Percentiles rank a stretch among this genome's conserved stretches.
Conservation (phyloP, 176 grass and related monocot species). For the Musa troglodytarum region DNA sequence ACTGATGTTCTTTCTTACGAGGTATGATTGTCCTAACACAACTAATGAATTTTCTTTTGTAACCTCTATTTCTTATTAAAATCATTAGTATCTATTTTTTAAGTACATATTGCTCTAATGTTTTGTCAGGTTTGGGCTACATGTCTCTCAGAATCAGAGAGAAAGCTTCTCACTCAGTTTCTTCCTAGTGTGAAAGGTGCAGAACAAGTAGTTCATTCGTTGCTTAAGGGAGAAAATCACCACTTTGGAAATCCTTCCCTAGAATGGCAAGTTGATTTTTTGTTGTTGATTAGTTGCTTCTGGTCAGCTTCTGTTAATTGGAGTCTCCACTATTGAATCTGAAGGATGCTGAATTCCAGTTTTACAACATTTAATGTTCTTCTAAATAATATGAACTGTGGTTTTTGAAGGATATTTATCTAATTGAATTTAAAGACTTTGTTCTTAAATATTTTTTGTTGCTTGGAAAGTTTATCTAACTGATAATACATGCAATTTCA, state of each 20-base stretch:
- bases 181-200: conserved; percentile 37
- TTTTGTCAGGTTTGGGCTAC: conserved; percentile 48
- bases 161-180: conserved; percentile 53
- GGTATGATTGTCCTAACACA: conserved; percentile 28
- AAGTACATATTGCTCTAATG: conserved; percentile 5
- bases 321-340: background rate
- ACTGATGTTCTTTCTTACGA: conserved; percentile 64
- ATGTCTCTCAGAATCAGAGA: conserved; percentile 53
- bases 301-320: background rate
- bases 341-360: background rate
- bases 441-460: no score
- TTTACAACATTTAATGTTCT: background rate
- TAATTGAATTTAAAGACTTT: no score
- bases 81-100: background rate
- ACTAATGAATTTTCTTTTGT: background rate
- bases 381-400: no score
- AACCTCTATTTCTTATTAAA: background rate
- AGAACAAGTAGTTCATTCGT: conserved; percentile 42
- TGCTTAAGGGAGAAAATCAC: conserved; percentile 39
- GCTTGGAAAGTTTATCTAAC: no score
- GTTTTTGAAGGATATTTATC: no score
- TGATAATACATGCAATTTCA: no score
- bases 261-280: conserved; percentile 45
- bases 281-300: background rate
- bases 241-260: conserved; percentile 45